These are phyloP conservation scores for Candida silvicultrix DNA, from an alignment of 805 yeast genomes.

Conservation along the genomic window DNA sequence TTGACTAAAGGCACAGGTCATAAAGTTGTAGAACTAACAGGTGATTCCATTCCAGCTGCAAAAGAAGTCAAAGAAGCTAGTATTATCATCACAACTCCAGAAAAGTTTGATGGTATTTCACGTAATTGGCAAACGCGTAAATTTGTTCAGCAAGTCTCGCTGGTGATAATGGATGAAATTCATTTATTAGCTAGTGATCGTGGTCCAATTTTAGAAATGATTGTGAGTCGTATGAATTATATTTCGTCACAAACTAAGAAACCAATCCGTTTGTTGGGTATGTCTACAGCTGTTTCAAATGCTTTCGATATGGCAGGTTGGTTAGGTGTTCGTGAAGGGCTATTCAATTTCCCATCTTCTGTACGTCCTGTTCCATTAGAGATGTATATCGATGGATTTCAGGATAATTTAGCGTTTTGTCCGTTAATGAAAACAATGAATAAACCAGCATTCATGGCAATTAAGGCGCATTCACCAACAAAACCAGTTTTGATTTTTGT, in stretches of 20 bases:
- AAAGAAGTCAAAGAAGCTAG: constrained; percentile 78
- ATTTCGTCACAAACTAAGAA: constrained; percentile 92
- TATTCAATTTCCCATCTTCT: constrained; percentile 92
- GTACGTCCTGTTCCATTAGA: constrained; percentile 93
- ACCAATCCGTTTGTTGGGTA: constrained; percentile 83
- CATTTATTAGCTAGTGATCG: constrained; percentile 95
- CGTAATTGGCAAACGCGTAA: constrained; percentile 88
- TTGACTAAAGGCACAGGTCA: constrained; percentile 83
- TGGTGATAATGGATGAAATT: constrained; percentile 91
- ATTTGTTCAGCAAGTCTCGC: constrained; percentile 74
- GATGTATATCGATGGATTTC: constrained; percentile 82
- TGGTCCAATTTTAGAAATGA: constrained; percentile 93
- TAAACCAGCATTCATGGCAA: constrained; percentile 67
- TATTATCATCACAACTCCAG: constrained; percentile 89
- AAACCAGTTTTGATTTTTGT: constrained; percentile 95
- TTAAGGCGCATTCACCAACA: constrained; percentile 60
- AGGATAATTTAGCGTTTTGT: constrained; percentile 76
- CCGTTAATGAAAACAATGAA: constrained; percentile 69
- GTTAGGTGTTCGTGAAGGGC: constrained; percentile 84
- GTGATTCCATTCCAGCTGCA: constrained; percentile 87
- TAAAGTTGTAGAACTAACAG: constrained; percentile 81
- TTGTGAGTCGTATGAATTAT: constrained; percentile 88
- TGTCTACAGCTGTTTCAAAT: constrained; percentile 92
- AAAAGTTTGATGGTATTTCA: constrained; percentile 96
- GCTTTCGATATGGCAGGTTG: constrained; percentile 93